Base-by-base conservation (phyloP, 2,329 filamentous ascomycete genomes). In the Xylaria sp. region DNA sequence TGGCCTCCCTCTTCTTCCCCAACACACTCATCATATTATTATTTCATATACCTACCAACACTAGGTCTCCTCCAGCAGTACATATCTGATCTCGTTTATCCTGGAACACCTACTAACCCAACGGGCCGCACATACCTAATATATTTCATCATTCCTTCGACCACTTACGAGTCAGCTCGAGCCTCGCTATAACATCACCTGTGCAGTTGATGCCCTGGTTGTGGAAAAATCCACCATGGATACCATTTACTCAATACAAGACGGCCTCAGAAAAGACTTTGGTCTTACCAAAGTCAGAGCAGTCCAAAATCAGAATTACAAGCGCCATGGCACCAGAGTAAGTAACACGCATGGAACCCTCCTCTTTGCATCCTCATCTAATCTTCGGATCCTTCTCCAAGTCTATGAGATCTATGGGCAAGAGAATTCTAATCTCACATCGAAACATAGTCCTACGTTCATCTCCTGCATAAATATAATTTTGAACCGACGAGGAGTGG, bases 401-500 rank as follows among this genome's bases (percentile, higher is more conserved):
- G 5, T 16, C n/a, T 9, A 61, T 2, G 8, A 8, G 32, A 57
- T 10, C 4, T 12, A 6, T 6, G 37, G 23, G 8, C 2, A 3
- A 32, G 27, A 63, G 5, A 6, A 27, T 32, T 13, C 48, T 54
- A 59, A 51, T 9, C 29, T 35, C 12, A 53, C 53, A 13, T n/a
- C 18, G 2, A 4, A 32, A 37, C 13, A 2, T 48, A 69, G 79
- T 89, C 88, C 37, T 91, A 92, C 74, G 85, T 89, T 72, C 85
- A 84, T 72, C 79, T 86, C 9, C 79, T 92, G 73, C 85, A 85
- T 76, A 90, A 90, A 77, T 92, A 87, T 77, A 83, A 86, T 66
- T 89, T 92, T 76, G 79, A 84, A 25, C 88, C 90, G 40, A 91
- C 90, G 66, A 82, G 86, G 70, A 84, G 85, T 1, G 89, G 90